A percentile compares a stretch with the other conserved stretches of the same genome.
phyloP scores from a whole-genome alignment of 139 green algal species.

The Mychonastes homosphaera region DNA sequence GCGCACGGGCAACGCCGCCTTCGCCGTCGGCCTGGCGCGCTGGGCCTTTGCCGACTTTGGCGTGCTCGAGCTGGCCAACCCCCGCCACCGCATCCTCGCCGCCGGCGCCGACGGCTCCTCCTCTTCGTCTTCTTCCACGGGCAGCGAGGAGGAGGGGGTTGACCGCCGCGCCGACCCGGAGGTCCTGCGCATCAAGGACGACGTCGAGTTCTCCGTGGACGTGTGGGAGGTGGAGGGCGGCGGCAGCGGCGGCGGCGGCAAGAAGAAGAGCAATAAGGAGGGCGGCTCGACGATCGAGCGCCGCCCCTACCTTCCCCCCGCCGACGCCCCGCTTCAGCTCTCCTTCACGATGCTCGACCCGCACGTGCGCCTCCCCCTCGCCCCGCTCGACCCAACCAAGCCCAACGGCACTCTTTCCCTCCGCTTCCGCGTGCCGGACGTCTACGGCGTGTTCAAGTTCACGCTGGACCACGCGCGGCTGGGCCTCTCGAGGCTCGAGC shows the following conservation, averaged over 20 bases:
- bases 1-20: conserved; percentile 69
- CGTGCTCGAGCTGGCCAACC: conserved; percentile 42
- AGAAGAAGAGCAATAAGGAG: conserved; percentile 51
- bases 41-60: conserved; percentile 72
- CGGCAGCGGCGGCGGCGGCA: no score
- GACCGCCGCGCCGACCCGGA: conserved; percentile 5
- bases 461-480: conserved; percentile 65
- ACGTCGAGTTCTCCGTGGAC: conserved; percentile 62
- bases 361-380: conserved; percentile 66
- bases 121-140: neutral
- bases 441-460: conserved; percentile 98
- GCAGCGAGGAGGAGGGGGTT: conserved; percentile 9
- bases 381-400: no score
- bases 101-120: no score
- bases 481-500: conserved; percentile 66
- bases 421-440: conserved; percentile 63
- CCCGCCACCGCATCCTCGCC: conserved; percentile 38
- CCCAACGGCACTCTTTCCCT: conserved; percentile 44
- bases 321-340: no score
- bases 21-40: conserved; percentile 43
- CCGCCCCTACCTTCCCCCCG: no score
- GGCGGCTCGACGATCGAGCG: no score
- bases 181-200: conserved; percentile 39
- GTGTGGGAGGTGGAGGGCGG: conserved; percentile 50
- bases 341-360: conserved; percentile 94